Base-by-base conservation (phyloP, 768 basidiomycete genomes). In the Rhodosporidiobolus sp. region DNA sequence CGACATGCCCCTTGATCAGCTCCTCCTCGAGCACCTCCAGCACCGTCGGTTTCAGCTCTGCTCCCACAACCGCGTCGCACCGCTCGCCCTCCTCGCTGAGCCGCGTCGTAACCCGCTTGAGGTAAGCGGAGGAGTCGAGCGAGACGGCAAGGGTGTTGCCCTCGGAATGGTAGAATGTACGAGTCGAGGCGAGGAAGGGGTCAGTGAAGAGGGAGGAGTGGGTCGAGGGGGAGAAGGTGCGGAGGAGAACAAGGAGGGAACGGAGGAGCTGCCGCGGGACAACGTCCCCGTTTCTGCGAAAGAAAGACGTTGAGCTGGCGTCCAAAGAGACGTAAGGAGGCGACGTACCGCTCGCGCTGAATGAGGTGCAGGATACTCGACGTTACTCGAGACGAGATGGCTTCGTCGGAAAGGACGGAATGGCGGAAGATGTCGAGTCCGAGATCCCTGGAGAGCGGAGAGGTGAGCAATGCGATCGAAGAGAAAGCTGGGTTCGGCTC, bases 201-300 rank as follows among this genome's bases (percentile, higher is more conserved):
- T 90, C 90, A 80, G 94, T 91, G 56, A 98, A 84, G 79, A 93
- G 88, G 60, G 85, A 84, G 70, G 88, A 86, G 83, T 97, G 95
- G 10, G 94, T 86, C 75, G 68, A 82, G 14, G 85, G 81, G 10
- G 77, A 78, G 62, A 77, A 63, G 24, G 76, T 61, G n/a, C 54
- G 62, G 48, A 78, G 69, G 35, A 77, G 63, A 32, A 32, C 22
- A 54, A 79, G 63, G 68, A 78, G 43, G 4, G 74, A 90, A 78
- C 91, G 90, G 63, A 97, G 87, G 5, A 91, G 88, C 3, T 92
- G 92, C n/a, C 90, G 89, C 78, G 91, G 91, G 78, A 98, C 91
- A 46, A 86, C 86, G 77, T 89, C 90, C 35, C 94, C 94, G 76
- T 94, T 89, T 24, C 95, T 89, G 79, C 94, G 59, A 34, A 2